These are phyloP conservation scores for Zoysia pacifica DNA, from an alignment of 176 grass and related monocot genomes.

Conservation along the genomic window DNA sequence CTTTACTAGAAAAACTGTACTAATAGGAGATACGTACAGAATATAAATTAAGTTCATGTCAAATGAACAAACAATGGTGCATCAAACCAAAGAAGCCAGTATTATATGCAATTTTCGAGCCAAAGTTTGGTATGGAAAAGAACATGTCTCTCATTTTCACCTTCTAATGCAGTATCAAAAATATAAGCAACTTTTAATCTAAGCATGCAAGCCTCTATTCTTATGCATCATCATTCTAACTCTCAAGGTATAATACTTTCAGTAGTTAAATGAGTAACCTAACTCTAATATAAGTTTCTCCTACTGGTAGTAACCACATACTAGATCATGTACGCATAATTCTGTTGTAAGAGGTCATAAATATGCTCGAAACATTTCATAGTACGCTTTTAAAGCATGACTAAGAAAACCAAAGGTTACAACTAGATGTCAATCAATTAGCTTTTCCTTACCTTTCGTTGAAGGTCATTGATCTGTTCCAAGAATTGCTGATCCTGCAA, in stretches of 20 bases:
- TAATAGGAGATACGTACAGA: background rate
- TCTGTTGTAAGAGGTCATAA: background rate
- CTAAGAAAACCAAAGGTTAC: background rate
- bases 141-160: background rate
- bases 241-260: conserved; percentile 24
- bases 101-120: background rate
- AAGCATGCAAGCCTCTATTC: background rate
- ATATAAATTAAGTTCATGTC: background rate
- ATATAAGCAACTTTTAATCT: conserved; percentile 6
- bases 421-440: background rate
- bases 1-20: background rate
- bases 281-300: background rate
- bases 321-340: background rate
- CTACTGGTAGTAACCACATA: background rate
- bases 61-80: background rate
- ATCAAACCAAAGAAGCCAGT: background rate
- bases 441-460: conserved; percentile 62
- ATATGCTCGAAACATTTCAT: background rate
- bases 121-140: background rate
- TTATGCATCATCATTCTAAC: conserved; percentile 23
- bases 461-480: conserved; percentile 80
- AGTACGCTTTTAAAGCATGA: background rate
- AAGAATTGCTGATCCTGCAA: conserved; percentile 77
- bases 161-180: background rate
- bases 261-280: background rate